Base-by-base conservation (phyloP, 345 rosid genomes). In the Carallia brachiata region DNA sequence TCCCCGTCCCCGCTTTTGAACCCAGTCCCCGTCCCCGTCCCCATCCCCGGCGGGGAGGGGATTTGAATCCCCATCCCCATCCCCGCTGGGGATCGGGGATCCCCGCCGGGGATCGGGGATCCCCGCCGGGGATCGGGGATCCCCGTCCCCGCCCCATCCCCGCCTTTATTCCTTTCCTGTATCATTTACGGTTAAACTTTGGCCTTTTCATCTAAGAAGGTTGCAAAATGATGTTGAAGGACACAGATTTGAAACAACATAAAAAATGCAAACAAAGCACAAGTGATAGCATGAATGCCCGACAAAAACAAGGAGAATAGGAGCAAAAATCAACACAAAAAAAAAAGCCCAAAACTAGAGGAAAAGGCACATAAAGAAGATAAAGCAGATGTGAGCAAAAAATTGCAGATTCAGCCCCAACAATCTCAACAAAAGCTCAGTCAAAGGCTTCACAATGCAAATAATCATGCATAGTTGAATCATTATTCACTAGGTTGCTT, bases 281-380 rank as follows among this genome's bases (percentile, higher is more conserved):
- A 87, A 19, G 88, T 82, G 57, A 87, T 85, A 52, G 89, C 92
- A 77, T 85, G 92, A 34, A 89, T 87, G 59, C 92, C 89, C 63
- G 89, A 87, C 75, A 87, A 85, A 68, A 87, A 85, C 88, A 85
- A 70, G 67, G 7, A 63, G 60, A 5, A 61, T 61, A 53, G 52
- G 31, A 18, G 68, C 52, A 64, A n/a, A 65, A 36, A 34, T 69
- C 68, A 68, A 65, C 58, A 23, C 36, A 50, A 30, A 37, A 6
- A 27, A 5, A 15, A 28, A 16, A 30, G 44, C 17, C 2, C 34
- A 34, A 58, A 3, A 61, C 12, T 9, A 61, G 34, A 2, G 68
- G 27, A 1, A 39, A 70, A 36, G 44, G 44, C 3, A 31, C 37
- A 31, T 55, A 19, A 2, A 16, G 10, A 66, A 61, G 53, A 36